A percentile compares a stretch with the other conserved stretches of the same genome.
These are phyloP conservation scores for Exophiala aquamarina DNA, from an alignment of 2,329 filamentous ascomycete genomes.

Conservation along the genomic window DNA sequence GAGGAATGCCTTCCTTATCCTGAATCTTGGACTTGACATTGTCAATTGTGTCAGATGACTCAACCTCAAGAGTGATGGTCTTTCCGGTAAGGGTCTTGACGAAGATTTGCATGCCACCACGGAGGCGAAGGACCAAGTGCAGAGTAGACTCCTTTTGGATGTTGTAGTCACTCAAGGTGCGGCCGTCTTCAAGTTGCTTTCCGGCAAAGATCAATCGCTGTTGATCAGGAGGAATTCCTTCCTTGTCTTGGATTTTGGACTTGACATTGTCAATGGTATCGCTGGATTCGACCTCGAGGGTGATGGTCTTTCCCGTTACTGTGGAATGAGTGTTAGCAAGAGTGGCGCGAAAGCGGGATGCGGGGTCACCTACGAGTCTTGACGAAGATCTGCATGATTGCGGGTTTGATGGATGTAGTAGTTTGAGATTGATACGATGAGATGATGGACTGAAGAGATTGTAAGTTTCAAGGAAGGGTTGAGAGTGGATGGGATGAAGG, in stretches of 20 bases:
- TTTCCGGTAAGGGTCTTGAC: slow-evolving; percentile 62
- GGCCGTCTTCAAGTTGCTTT: slow-evolving; percentile 59
- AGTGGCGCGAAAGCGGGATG: slow-evolving; percentile 26
- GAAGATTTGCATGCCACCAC: slow-evolving; percentile 52
- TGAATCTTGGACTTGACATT: slow-evolving; percentile 98
- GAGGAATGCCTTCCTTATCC: slow-evolving; percentile 95
- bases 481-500: slow-evolving; percentile 17
- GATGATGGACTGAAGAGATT: slow-evolving; percentile 16
- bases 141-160: slow-evolving; percentile 66
- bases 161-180: slow-evolving; percentile 57
- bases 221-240: slow-evolving; percentile 59
- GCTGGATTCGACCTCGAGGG: slow-evolving; percentile 50
- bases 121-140: slow-evolving; percentile 72
- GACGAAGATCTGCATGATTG: slow-evolving; percentile 94
- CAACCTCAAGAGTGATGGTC: slow-evolving; percentile 67
- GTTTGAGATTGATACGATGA: slow-evolving; percentile 5
- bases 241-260: slow-evolving; percentile 61
- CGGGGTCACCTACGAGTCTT: slow-evolving; percentile 75
- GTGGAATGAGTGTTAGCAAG: slow-evolving; percentile 37
- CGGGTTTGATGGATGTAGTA: slow-evolving; percentile 31
- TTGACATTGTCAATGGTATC: slow-evolving; percentile 57
- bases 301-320: slow-evolving; percentile 63
- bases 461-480: slow-evolving; percentile 1
- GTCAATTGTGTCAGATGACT: slow-evolving; percentile 83
- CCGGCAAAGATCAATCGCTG: slow-evolving; percentile 60